Evolutionary conservation across 2,329 filamentous ascomycete species (phyloP).

Genomic region (Cladophialophora immunda): DNA sequence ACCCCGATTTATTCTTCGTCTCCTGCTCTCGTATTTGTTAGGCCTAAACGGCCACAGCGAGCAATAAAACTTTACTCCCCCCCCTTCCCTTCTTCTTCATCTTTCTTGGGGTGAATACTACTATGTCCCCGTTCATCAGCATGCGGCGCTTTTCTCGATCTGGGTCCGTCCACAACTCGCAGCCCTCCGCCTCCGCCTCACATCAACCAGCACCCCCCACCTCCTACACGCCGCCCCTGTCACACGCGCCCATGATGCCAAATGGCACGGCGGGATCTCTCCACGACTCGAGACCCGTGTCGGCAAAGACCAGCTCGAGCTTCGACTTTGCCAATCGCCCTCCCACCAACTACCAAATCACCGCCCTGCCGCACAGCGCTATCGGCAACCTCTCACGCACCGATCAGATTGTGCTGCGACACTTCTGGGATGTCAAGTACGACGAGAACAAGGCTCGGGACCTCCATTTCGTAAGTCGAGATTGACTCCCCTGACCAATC

Average conservation of each 20-base stretch:
- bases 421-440: slow-evolving; percentile 41
- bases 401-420: slow-evolving; percentile 40
- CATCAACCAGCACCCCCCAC: slow-evolving; percentile 27
- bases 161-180: slow-evolving; percentile 30
- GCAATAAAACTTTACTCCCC: slow-evolving; percentile 4
- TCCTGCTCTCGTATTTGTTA: slow-evolving; percentile 9
- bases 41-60: background rate
- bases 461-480: slow-evolving; percentile 39
- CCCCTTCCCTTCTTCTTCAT: background rate
- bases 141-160: slow-evolving; percentile 37
- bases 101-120: slow-evolving; percentile 8
- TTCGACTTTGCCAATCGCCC: slow-evolving; percentile 41
- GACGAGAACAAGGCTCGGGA: slow-evolving; percentile 39
- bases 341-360: slow-evolving; percentile 29
- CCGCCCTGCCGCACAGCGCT: slow-evolving; percentile 30
- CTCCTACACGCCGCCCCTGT: slow-evolving; percentile 36
- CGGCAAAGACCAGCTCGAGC: slow-evolving; percentile 35
- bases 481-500: background rate
- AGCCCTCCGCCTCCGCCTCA: slow-evolving; percentile 24
- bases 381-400: slow-evolving; percentile 38
- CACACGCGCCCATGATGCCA: slow-evolving; percentile 36
- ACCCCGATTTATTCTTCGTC: background rate
- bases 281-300: slow-evolving; percentile 36
- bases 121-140: slow-evolving; percentile 36
- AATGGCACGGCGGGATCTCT: slow-evolving; percentile 27